Evolutionary conservation across 805 yeast species (phyloP), one percentile per base, ranked within the genome.

Genomic region (Sungouiella blattae): DNA sequence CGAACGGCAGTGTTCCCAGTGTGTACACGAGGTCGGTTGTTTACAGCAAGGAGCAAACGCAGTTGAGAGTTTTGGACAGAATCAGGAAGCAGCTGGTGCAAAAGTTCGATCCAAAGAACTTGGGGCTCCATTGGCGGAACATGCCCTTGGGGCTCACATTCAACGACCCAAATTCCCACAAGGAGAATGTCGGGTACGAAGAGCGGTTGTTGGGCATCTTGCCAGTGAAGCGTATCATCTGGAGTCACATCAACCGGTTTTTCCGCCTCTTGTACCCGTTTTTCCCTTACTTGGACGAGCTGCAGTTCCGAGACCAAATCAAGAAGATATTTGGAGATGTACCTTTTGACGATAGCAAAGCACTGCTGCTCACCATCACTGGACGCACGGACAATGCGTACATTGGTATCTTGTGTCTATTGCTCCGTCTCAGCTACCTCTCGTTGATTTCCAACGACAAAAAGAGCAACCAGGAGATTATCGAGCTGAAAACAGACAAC

Each of bases 251-350:
- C 11, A 43, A 40, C 37, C 38, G 43, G 11, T 48, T 48, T 28
- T 48, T 48, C 36, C 27, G 31, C 17, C 7, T 21, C 15, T 12
- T 48, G n/a, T 48, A 48, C 36, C 53, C 53, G n/a, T 48, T 42
- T 18, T 37, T 28, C 18, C 53, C 53, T 8, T 44, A 36, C 27
- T 18, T 46, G 17, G 49, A 46, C 21, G 49, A 48, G 24, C 33
- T 14, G n/a, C 24, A 15, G 30, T 42, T 42, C 28, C 37, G 46
- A 14, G 21, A 26, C 15, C 28, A 26, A 9, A 21, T 32, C 13
- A 32, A 32, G 4, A 33, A 35, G 11, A 33, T 38, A 17, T 18
- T 41, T 8, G 32, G 41, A 2, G 5, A n/a, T 6, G 27, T 7
- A n/a, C 4, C 15, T 6, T 25, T 18, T 17, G 33, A 36, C 18